A percentile compares a stretch with the other conserved stretches of the same genome.
Evolutionary conservation across 345 rosid species (phyloP).

Genomic region (Toxicodendron radicans): DNA sequence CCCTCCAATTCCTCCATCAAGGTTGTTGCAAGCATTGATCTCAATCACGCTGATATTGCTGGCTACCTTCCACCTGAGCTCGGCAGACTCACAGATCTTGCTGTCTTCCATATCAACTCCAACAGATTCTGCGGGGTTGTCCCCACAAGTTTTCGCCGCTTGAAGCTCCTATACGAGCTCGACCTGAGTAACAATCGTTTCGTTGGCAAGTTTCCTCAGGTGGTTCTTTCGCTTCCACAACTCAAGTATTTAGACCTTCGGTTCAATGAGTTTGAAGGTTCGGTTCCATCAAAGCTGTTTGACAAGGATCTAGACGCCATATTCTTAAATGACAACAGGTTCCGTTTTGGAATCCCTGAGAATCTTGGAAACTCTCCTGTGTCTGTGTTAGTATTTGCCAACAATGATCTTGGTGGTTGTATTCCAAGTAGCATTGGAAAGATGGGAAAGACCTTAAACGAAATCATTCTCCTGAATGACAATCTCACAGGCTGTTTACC

Average conservation of each 20-base stretch:
- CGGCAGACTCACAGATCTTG: constrained; percentile 64
- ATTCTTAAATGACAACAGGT: constrained; percentile 65
- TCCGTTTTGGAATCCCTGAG: constrained; percentile 55
- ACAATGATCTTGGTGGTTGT: constrained; percentile 80
- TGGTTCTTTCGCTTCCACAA: constrained; percentile 54
- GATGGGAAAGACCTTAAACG: constrained; percentile 68
- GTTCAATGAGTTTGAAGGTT: constrained; percentile 76
- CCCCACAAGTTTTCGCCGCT: constrained; percentile 45
- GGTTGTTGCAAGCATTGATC: constrained; percentile 73
- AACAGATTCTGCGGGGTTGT: constrained; percentile 71
- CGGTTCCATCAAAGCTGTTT: constrained; percentile 58
- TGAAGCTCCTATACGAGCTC: constrained; percentile 68
- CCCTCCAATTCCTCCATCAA: constrained; percentile 27
- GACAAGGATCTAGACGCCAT: constrained; percentile 61
- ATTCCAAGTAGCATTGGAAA: constrained; percentile 66
- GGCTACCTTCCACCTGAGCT: constrained; percentile 64
- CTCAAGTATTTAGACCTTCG: constrained; percentile 72
- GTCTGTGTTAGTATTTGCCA: constrained; percentile 65
- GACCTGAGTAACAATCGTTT: constrained; percentile 79
- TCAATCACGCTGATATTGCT: constrained; percentile 75
- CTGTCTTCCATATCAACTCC: constrained; percentile 69
- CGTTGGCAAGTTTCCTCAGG: constrained; percentile 64
- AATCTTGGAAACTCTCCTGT: constrained; percentile 80
- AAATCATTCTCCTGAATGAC: constrained; percentile 66
- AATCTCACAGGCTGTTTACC: constrained; percentile 79